Evolutionary conservation across 257 asterid genomes (phyloP), one percentile per base, ranked within the genome.

Genomic region (Apocynum venetum): DNA sequence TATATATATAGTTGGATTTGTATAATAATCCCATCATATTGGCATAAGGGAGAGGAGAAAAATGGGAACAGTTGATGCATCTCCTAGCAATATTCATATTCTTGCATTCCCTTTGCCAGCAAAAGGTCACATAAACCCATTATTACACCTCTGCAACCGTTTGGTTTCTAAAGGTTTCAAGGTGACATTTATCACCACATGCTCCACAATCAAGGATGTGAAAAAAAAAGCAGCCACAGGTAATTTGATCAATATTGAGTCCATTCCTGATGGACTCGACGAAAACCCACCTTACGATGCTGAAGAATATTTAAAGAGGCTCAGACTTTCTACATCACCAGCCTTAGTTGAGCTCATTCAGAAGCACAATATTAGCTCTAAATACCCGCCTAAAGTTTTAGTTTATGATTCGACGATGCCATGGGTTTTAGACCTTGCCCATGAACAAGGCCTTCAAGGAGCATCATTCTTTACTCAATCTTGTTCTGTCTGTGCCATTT

Each of bases 81-180:
- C 72, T 3, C 25, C 55, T 5, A 76, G 10, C 94, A 71, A 71
- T 43, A 67, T 75, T 4, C 79, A 83, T 67, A 59, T 84, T 38
- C 61, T 86, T 9, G 80, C 86, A 12, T 38, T 88, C 73, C 89
- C 90, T n/a, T 77, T 20, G 15, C 90, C 89, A 0, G 82, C 52
- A 25, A 87, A 86, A 66, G 90, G 92, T 77, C 92, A 88, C 83
- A 73, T 88, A 15, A 88, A 86, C 43, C 92, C 88, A 0, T 14
- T 82, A 0, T 55, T 88, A 19, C 86, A 82, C 1, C 74, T 88
- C 4, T 81, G 85, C 20, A 84, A 83, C 15, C 73, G 35, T 46
- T 38, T 88, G 64, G 84, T 78, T 36, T 77, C 83, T 5, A 81
- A 85, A 35, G 86, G 82, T 1, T 9, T 86, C 2, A 56, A 1